Evolutionary conservation across 768 basidiomycete genomes (phyloP).

Genomic region (Gymnopilus dilepis): DNA sequence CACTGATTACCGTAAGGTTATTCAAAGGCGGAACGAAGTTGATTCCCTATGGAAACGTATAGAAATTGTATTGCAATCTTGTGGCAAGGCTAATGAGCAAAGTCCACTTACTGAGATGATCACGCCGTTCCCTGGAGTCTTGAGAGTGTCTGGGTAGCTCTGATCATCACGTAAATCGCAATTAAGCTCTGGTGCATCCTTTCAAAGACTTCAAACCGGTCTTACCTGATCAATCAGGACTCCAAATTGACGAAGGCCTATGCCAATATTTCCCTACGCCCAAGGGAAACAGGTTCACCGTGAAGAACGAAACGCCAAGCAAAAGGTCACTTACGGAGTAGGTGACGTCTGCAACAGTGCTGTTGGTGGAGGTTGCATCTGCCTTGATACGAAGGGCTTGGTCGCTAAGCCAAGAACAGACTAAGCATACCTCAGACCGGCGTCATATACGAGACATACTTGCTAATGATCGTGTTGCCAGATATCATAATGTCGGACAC

Average conservation of each 20-base stretch:
- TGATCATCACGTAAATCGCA: conserved; percentile 23
- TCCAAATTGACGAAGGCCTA: conserved; percentile 53
- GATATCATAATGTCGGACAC: conserved; percentile 54
- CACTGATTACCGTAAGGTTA: conserved; percentile 44
- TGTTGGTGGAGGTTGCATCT: conserved; percentile 45
- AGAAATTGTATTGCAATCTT: not conserved
- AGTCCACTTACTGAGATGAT: conserved; percentile 54
- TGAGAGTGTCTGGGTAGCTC: conserved; percentile 61
- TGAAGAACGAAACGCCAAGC: not conserved
- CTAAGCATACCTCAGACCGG: not conserved
- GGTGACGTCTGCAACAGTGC: conserved; percentile 53
- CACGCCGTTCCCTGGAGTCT: conserved; percentile 61
- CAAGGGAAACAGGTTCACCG: not conserved
- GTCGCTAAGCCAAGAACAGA: conserved; percentile 34
- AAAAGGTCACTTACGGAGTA: conserved; percentile 42
- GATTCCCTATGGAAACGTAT: conserved; percentile 44
- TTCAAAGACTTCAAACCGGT: not conserved
- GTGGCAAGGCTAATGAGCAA: not conserved
- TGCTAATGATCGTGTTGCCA: conserved; percentile 60
- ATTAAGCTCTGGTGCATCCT: not conserved
- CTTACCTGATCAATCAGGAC: conserved; percentile 63
- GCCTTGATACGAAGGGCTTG: conserved; percentile 71
- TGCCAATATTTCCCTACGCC: conserved; percentile 57
- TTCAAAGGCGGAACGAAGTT: conserved; percentile 50
- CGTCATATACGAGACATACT: conserved; percentile 39